Percentiles rank a stretch among this genome's conserved stretches.
These are phyloP conservation scores for Aspergillus avenaceus DNA, from an alignment of 495 filamentous ascomycete genomes.

Conservation along the genomic window DNA sequence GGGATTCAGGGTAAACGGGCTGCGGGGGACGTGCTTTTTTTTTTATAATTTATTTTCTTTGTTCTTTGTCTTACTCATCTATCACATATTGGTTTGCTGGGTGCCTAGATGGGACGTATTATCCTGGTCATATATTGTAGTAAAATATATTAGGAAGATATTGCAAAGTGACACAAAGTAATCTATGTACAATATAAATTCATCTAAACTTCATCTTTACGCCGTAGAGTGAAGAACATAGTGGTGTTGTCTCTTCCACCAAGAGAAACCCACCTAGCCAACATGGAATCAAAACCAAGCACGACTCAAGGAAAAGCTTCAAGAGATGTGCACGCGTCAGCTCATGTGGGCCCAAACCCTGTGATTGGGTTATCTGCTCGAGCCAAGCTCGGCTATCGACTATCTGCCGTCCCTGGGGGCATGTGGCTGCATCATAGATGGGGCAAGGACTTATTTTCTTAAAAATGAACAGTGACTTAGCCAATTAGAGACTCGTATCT, in stretches of 20 bases:
- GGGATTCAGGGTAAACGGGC: conserved; percentile 17
- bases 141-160: too few species aligned
- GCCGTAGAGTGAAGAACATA: background rate
- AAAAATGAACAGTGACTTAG: conserved; percentile 4
- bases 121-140: too few species aligned
- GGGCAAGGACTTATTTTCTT: conserved; percentile 9
- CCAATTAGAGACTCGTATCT: background rate
- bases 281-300: background rate
- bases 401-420: conserved; percentile 39
- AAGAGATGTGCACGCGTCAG: conserved; percentile 41
- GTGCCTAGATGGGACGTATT: too few species aligned
- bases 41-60: background rate
- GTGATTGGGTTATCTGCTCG: conserved; percentile 32
- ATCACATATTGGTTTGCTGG: too few species aligned
- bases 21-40: conserved; percentile 20
- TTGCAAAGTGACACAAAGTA: too few species aligned
- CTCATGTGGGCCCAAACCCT: conserved; percentile 19
- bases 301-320: conserved; percentile 16
- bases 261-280: conserved; percentile 3
- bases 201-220: too few species aligned
- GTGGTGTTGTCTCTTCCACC: background rate
- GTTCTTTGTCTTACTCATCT: too few species aligned
- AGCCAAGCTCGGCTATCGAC: conserved; percentile 47
- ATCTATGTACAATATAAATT: too few species aligned
- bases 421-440: conserved; percentile 19